Evolutionary conservation across 495 filamentous ascomycete genomes (phyloP), one percentile per base, ranked within the genome.

Genomic region (Hypoxylon fuscum): DNA sequence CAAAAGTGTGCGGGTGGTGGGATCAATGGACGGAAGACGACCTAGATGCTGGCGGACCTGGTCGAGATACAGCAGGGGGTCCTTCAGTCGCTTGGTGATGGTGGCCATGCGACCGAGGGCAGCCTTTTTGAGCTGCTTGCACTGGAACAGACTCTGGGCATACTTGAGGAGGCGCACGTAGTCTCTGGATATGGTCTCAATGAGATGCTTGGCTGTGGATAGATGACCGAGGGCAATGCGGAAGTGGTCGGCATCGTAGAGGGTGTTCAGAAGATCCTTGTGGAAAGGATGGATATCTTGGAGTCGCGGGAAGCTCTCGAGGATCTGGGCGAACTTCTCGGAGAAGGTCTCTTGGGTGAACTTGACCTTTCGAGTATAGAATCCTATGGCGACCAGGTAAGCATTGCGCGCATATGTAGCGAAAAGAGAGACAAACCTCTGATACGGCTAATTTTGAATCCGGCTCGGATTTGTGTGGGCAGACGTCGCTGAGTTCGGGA

Each of bases 181-280:
- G 69, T 98, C 95, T 56, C 96, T 83, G 45, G 91, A 88, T 40
- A 98, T 93, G 56, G 92, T 93, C 81, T 98, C 95, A 50, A 98
- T 96, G 49, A 98, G 81, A 71, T 94, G 90, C 78, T 96, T 98
- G 34, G 95, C 95, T 5, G 95, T 98, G 14, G 91, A 93, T 35
- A 98, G 84, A 70, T 98, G 95, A 17, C 96, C 96, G 9, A 98
- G 88, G 37, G 96, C 95, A 62, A 98, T 97, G 62, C 89, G 85
- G 81, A 97, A 98, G 76, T 98, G 96, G 82, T 98, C 95, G 71
- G 93, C 92, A 87, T 98, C 92, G 80, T 98, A 95, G 8, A 92
- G 81, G 9, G 90, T 93, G 60, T 81, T 79, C 59, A 79, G 74
- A 69, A 80, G 73, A 78, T 83, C 77, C 78, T 84, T 85, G 82